These are phyloP conservation scores for Penicillium crustosum DNA, from an alignment of 2,329 filamentous ascomycete species.

Conservation along the genomic window DNA sequence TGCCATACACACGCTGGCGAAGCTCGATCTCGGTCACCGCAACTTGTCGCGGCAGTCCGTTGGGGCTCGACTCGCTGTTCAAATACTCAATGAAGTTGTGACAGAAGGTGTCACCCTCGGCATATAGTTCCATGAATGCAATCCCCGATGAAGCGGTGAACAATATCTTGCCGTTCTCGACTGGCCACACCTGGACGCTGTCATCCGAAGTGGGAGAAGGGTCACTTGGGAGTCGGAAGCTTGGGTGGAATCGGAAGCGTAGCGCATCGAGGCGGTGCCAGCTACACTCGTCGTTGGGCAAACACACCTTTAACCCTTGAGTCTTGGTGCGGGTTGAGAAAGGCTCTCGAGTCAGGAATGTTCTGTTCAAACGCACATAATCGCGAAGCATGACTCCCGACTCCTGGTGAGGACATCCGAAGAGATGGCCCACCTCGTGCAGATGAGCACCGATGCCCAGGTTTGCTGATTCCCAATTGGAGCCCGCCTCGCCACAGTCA, in stretches of 20 bases:
- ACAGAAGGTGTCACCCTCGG: conserved; percentile 77
- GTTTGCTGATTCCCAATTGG: conserved; percentile 93
- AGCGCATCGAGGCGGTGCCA: conserved; percentile 91
- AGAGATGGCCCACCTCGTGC: conserved; percentile 85
- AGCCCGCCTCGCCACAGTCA: conserved; percentile 81
- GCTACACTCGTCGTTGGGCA: conserved; percentile 76
- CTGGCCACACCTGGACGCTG: conserved; percentile 81
- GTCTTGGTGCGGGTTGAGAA: conserved; percentile 85
- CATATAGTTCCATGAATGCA: conserved; percentile 79
- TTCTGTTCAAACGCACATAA: conserved; percentile 79
- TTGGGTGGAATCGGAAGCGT: conserved; percentile 85
- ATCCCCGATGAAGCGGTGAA: conserved; percentile 79
- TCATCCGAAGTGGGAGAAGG: conserved; percentile 62
- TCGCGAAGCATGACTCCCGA: conserved; percentile 90
- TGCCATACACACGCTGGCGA: conserved; percentile 67
- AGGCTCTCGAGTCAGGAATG: conserved; percentile 76
- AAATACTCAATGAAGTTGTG: conserved; percentile 78
- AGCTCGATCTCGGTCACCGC: conserved; percentile 73
- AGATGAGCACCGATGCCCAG: conserved; percentile 91
- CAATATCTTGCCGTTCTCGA: conserved; percentile 73
- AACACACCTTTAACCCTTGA: conserved; percentile 70
- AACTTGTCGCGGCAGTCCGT: conserved; percentile 67
- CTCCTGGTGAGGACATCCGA: conserved; percentile 87
- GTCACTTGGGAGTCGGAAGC: conserved; percentile 82
- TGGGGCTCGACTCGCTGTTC: conserved; percentile 58